These are phyloP conservation scores for Paragyromitra xinjiangensis DNA, from an alignment of 495 filamentous ascomycete genomes.

Conservation along the genomic window DNA sequence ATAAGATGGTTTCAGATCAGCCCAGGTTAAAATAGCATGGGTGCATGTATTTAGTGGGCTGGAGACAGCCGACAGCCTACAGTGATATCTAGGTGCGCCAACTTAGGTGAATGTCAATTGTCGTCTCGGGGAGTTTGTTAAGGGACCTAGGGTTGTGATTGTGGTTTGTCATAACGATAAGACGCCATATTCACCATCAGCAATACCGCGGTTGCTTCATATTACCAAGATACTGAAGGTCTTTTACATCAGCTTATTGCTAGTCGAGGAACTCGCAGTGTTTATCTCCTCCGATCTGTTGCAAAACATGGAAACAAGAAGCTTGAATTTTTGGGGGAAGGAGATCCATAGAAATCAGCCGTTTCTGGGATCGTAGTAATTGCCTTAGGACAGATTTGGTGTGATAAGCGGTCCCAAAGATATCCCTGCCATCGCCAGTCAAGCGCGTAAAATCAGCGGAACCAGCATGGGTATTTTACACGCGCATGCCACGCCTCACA, in stretches of 20 bases:
- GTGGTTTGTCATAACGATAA: too few species aligned
- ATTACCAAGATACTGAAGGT: not conserved
- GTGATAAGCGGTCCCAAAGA: conserved; percentile 37
- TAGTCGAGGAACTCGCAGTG: not conserved
- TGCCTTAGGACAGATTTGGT: conserved; percentile 32
- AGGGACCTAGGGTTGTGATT: too few species aligned
- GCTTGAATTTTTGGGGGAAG: not conserved
- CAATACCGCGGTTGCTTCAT: not conserved
- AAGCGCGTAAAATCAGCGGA: conserved; percentile 32
- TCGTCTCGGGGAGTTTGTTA: too few species aligned
- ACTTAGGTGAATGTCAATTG: too few species aligned
- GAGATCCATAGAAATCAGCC: conserved; percentile 11
- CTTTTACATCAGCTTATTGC: not conserved
- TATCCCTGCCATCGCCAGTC: conserved; percentile 37
- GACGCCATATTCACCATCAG: not conserved
- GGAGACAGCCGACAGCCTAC: too few species aligned
- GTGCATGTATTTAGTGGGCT: too few species aligned
- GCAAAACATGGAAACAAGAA: conserved; percentile 5
- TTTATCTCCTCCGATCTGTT: conserved; percentile 8
- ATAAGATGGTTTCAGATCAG: too few species aligned
- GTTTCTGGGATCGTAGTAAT: conserved; percentile 27
- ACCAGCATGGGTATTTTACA: conserved; percentile 40
- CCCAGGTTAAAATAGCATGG: too few species aligned
- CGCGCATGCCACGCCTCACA: conserved; percentile 47
- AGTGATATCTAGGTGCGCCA: too few species aligned